phyloP scores from a whole-genome alignment of 2,329 filamentous ascomycete genomes.

The Knoxdaviesia capensis region DNA sequence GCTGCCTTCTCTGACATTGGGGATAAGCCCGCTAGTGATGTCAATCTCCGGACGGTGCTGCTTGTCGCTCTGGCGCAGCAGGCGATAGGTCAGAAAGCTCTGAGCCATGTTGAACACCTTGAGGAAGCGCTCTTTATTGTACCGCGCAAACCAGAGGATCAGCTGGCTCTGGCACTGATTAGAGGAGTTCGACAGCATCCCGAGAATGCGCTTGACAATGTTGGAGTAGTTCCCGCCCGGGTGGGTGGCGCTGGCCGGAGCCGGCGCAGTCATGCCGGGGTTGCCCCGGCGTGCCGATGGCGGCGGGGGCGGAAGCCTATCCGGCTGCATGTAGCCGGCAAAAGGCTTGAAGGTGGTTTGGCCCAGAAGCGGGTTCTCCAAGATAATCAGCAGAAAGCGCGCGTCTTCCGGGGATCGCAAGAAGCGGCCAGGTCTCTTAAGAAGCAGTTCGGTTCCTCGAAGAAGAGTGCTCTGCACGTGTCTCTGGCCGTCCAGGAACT shows the following conservation, averaged over 20 bases:
- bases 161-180: slow-evolving; percentile 58
- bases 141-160: slow-evolving; percentile 58
- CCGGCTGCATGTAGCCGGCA: slow-evolving; percentile 16
- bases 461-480: slow-evolving; percentile 51
- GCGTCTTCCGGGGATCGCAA: slow-evolving; percentile 49
- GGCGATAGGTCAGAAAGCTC: slow-evolving; percentile 62
- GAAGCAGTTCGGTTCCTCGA: slow-evolving; percentile 57
- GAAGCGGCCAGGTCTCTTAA: slow-evolving; percentile 59
- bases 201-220: slow-evolving; percentile 68
- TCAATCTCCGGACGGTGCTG: slow-evolving; percentile 39
- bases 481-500: slow-evolving; percentile 36
- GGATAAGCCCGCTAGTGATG: slow-evolving; percentile 47
- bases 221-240: slow-evolving; percentile 48
- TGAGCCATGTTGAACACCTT: slow-evolving; percentile 57
- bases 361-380: slow-evolving; percentile 61
- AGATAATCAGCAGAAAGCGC: slow-evolving; percentile 57
- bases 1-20: slow-evolving; percentile 42
- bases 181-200: slow-evolving; percentile 57
- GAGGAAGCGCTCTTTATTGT: slow-evolving; percentile 46
- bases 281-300: slow-evolving; percentile 8
- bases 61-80: slow-evolving; percentile 51
- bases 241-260: background rate
- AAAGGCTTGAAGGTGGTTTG: slow-evolving; percentile 15
- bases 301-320: background rate
- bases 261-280: slow-evolving; percentile 20